Percentiles rank a stretch among this genome's conserved stretches.
Evolutionary conservation across 2,329 filamentous ascomycete genomes (phyloP).

Genomic region (Pseudogymnoascus sp.): DNA sequence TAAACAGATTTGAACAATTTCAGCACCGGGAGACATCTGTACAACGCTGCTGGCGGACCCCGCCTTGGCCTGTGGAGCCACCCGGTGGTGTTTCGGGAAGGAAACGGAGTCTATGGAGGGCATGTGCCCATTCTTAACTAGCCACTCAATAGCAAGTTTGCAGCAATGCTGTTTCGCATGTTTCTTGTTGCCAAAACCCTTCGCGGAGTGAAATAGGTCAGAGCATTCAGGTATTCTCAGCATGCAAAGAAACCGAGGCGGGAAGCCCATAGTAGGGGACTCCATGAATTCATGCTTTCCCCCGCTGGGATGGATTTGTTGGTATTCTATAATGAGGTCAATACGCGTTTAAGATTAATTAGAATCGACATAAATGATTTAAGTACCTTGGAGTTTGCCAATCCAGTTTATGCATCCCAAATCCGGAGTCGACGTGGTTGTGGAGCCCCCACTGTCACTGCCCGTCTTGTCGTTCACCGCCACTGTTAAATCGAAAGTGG

Average conservation of each 20-base stretch:
- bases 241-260: conserved; percentile 15
- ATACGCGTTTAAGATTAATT: conserved; percentile 1
- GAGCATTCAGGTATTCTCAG: conserved; percentile 20
- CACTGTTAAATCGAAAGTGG: not conserved
- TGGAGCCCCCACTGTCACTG: not conserved
- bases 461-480: not conserved
- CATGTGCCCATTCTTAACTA: conserved; percentile 25
- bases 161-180: conserved; percentile 26
- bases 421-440: not conserved
- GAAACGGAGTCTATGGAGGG: conserved; percentile 21
- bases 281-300: conserved; percentile 14
- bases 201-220: conserved; percentile 18
- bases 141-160: conserved; percentile 28
- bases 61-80: conserved; percentile 9
- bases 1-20: conserved; percentile 18
- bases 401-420: conserved; percentile 27
- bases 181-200: conserved; percentile 25
- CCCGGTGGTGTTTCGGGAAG: conserved; percentile 19
- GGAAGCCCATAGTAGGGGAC: not conserved
- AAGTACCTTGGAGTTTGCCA: conserved; percentile 23
- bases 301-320: conserved; percentile 15
- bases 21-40: conserved; percentile 4
- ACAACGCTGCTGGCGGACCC: not conserved
- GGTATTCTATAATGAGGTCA: conserved; percentile 20
- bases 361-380: not conserved